Conservation (phyloP, 2,329 filamentous ascomycete species). For the Fusarium liriodendri region DNA sequence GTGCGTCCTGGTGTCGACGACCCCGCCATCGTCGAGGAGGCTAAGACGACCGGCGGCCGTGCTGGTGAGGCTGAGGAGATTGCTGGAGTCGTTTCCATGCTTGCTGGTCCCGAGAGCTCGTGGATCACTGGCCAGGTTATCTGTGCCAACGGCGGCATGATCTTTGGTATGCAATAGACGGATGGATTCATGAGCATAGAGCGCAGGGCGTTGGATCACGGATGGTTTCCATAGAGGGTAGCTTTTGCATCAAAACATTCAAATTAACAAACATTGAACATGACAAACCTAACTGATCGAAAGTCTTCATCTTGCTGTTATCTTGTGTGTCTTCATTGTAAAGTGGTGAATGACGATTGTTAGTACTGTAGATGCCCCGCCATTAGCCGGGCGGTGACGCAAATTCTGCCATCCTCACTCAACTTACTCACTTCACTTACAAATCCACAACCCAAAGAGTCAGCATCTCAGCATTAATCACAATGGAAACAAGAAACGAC, state of each 20-base stretch:
- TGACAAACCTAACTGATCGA: not conserved
- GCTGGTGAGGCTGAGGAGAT: constrained; percentile 43
- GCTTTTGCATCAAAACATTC: constrained; percentile 10
- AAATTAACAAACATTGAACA: constrained; percentile 2
- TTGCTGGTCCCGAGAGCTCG: constrained; percentile 41
- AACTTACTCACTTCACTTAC: constrained; percentile 32
- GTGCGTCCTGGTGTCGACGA: constrained; percentile 39
- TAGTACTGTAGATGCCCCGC: constrained; percentile 40
- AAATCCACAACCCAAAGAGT: constrained; percentile 26
- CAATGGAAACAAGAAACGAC: constrained; percentile 39
- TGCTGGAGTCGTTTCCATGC: constrained; percentile 41
- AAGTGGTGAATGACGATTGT: not conserved
- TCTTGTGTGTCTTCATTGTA: not conserved
- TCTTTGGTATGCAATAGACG: constrained; percentile 43
- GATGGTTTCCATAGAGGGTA: constrained; percentile 17
- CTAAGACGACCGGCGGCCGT: constrained; percentile 41
- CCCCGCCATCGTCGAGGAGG: constrained; percentile 42
- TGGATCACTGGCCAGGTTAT: constrained; percentile 45
- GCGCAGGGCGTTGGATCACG: constrained; percentile 23
- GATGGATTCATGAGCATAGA: constrained; percentile 3
- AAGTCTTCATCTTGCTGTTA: not conserved
- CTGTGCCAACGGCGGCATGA: constrained; percentile 45
- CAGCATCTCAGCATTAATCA: not conserved
- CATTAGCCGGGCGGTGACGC: constrained; percentile 41
- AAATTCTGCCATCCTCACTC: constrained; percentile 42